Percentiles rank a stretch among this genome's conserved stretches.
These are phyloP conservation scores for Phaffomyces antillensis DNA, from an alignment of 805 yeast species.

Conservation along the genomic window DNA sequence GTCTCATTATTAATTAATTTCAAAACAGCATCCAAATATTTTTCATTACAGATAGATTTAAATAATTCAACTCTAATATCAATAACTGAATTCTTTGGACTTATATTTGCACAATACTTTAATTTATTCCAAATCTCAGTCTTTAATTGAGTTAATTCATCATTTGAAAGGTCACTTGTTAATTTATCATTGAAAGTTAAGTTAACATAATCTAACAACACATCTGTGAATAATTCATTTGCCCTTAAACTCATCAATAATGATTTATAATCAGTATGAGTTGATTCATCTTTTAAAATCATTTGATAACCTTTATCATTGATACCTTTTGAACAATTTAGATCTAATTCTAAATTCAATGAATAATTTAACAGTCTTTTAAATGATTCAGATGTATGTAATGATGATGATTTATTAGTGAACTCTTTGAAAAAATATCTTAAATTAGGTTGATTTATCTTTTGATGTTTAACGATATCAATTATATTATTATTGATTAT, in stretches of 20 bases:
- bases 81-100: slow-evolving; percentile 21
- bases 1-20: slow-evolving; percentile 11
- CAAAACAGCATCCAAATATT: slow-evolving; percentile 18
- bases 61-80: slow-evolving; percentile 23
- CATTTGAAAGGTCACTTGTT: slow-evolving; percentile 11
- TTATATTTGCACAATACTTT: slow-evolving; percentile 18
- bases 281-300: slow-evolving; percentile 19
- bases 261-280: slow-evolving; percentile 18
- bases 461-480: slow-evolving; percentile 18
- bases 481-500: slow-evolving; percentile 10
- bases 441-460: slow-evolving; percentile 14
- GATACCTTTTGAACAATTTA: slow-evolving; percentile 18
- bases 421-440: slow-evolving; percentile 23
- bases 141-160: slow-evolving; percentile 19
- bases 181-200: slow-evolving; percentile 18
- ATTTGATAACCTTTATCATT: slow-evolving; percentile 20
- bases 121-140: slow-evolving; percentile 21
- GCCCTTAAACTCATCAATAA: slow-evolving; percentile 22
- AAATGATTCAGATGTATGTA: slow-evolving; percentile 14
- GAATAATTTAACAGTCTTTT: slow-evolving; percentile 21
- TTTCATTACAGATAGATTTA: slow-evolving; percentile 23
- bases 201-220: slow-evolving; percentile 19
- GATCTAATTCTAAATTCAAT: slow-evolving; percentile 12
- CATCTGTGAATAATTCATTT: slow-evolving; percentile 24
- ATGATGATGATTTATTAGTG: slow-evolving; percentile 8